Evolutionary conservation across 2,329 filamentous ascomycete genomes (phyloP), one percentile per base, ranked within the genome.

Genomic region (Xylariaceae sp.): DNA sequence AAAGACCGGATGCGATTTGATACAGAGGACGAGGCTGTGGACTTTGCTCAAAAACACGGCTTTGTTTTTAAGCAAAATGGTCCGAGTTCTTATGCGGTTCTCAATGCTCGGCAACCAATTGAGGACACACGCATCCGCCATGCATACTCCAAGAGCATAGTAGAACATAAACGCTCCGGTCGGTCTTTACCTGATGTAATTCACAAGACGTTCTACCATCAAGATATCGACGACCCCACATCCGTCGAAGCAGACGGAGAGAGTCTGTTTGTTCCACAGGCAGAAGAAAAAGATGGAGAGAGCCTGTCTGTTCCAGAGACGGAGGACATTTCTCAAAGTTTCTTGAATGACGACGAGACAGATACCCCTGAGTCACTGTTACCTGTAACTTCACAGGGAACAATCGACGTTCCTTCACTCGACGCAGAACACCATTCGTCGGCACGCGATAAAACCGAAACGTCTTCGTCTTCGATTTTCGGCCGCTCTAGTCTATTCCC

Each of bases 1-100:
- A 86, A 86, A 66, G 73, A 72, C 7, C 81, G 82, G 62, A 74
- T 88, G n/a, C 77, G 79, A 13, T 92, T 90, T 64, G 89, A 90
- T 62, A 84, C 82, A 0, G 80, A 87, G 58, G 73, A 82, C 37
- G 85, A 91, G 59, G 87, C 89, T 7, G 77, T 88, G 13, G 77
- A 80, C 0, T 87, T 90, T 71, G 84, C 84, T 0, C 79, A 83
- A 65, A 73, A 79, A n/a, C 82, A 86, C 59, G 78, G 77, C 7
- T 74, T 87, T 35, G 73, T 77, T 18, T 85, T 87, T 55, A 73
- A 78, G 49, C 62, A 73, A 65, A 64, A 79, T 64, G 58, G 72
- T 62, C 65, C 72, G 62, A 57, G 72, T 61, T 66, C 72, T 67
- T 77, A 79, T 55, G 67, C 83, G 4, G 70, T 81, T 8, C 70